These are phyloP conservation scores for Aureobasidium namibiae DNA, from an alignment of 2,329 filamentous ascomycete species.

Conservation along the genomic window DNA sequence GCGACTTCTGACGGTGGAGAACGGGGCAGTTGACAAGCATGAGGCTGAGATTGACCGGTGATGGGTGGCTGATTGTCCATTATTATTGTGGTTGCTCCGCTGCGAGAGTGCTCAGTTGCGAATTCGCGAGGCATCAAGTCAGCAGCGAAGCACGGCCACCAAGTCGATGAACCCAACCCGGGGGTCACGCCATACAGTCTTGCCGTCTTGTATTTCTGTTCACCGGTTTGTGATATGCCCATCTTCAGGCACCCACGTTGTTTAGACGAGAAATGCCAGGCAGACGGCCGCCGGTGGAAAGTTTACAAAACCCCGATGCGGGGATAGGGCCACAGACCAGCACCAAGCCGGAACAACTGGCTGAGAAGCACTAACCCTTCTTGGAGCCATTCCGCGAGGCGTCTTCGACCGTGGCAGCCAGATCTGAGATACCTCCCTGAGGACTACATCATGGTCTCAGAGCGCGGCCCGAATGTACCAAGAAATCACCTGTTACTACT, in stretches of 20 bases:
- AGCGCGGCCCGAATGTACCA: constrained; percentile 6
- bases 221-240: constrained; percentile 5
- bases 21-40: not conserved
- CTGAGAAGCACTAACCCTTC: not conserved
- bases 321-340: not conserved
- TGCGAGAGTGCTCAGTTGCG: not conserved
- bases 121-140: not conserved
- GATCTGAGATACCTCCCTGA: not conserved
- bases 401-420: not conserved
- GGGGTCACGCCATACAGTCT: constrained; percentile 2
- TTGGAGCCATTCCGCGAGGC: constrained; percentile 1
- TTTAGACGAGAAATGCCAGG: constrained; percentile 10
- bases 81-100: not conserved
- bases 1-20: not conserved
- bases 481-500: not conserved
- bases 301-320: not conserved
- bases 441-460: constrained; percentile 11
- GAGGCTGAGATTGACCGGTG: constrained; percentile 1
- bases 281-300: not conserved
- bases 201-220: not conserved
- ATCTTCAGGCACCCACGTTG: constrained; percentile 11
- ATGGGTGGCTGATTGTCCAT: not conserved
- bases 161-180: not conserved
- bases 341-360: constrained; percentile 4
- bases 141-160: not conserved